Conservation (phyloP, 306 rosid species). For the Prunus kanzakura region DNA sequence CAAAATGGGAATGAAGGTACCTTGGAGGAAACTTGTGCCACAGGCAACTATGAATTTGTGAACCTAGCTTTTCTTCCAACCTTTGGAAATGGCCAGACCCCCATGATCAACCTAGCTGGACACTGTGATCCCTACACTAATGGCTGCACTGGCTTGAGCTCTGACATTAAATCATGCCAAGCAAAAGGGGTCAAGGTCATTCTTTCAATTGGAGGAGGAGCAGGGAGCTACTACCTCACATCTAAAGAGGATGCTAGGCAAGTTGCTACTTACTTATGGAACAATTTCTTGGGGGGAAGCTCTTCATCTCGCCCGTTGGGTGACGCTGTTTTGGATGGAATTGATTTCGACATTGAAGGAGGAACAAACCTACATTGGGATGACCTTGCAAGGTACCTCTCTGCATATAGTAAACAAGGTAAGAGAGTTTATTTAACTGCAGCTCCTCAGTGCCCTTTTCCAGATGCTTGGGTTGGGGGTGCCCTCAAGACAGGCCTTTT, state of each 20-base stretch:
- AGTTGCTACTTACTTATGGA: conserved; percentile 56
- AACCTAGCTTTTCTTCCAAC: conserved; percentile 44
- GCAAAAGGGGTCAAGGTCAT: conserved; percentile 47
- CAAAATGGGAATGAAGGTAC: conserved; percentile 48
- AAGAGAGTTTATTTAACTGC: conserved; percentile 53
- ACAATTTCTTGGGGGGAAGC: conserved; percentile 55
- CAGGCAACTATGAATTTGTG: conserved; percentile 42
- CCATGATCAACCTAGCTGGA: conserved; percentile 41
- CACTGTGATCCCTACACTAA: conserved; percentile 46
- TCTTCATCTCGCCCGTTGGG: conserved; percentile 51
- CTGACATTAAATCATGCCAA: conserved; percentile 43
- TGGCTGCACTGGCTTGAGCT: conserved; percentile 39
- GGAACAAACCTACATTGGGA: conserved; percentile 51
- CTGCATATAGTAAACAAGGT: conserved; percentile 28
- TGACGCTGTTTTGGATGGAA: conserved; percentile 50
- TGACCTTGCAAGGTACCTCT: conserved; percentile 50
- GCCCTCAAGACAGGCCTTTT: conserved; percentile 55
- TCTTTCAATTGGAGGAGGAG: conserved; percentile 57
- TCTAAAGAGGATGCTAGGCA: conserved; percentile 46
- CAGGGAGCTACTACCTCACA: conserved; percentile 46
- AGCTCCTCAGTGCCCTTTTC: conserved; percentile 64
- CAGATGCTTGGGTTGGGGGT: conserved; percentile 52
- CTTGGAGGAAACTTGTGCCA: conserved; percentile 47
- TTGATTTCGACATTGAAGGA: conserved; percentile 64
- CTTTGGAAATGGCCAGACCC: conserved; percentile 49